These are phyloP conservation scores for Oryza officinalis DNA, from an alignment of 176 grass and related monocot genomes.

Conservation along the genomic window DNA sequence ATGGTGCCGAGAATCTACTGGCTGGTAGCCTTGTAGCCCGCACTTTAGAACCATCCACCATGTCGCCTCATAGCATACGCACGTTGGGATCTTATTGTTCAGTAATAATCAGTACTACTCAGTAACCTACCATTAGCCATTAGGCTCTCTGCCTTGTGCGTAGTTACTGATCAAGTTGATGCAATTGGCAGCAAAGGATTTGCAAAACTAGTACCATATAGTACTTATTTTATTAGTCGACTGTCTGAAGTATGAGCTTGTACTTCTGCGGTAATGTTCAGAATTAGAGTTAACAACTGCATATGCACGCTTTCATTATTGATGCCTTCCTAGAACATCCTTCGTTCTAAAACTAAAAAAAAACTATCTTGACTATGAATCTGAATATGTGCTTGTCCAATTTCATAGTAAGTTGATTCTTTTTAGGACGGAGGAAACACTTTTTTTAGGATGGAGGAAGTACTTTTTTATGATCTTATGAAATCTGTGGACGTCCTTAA, in stretches of 20 bases:
- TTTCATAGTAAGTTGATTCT: too few relatives aligned
- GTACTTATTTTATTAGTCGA: neutral
- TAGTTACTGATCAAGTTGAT: slow-evolving; percentile 9
- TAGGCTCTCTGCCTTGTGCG: neutral
- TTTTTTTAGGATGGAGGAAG: too few relatives aligned
- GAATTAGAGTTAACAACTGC: neutral
- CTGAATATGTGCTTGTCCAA: too few relatives aligned
- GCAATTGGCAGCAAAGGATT: neutral
- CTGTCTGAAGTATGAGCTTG: neutral
- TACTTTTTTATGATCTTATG: neutral
- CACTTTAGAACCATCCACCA: slow-evolving; percentile 43
- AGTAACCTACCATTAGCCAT: neutral
- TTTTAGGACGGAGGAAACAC: too few relatives aligned
- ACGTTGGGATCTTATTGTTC: neutral
- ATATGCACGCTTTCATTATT: slow-evolving; percentile 1
- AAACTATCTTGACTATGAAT: too few relatives aligned
- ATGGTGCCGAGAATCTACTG: slow-evolving; percentile 38
- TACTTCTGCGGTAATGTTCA: neutral
- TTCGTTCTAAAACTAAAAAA: too few relatives aligned
- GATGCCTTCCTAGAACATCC: neutral
- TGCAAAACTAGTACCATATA: neutral
- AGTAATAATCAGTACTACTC: too few relatives aligned
- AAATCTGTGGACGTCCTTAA: slow-evolving; percentile 2
- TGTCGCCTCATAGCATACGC: slow-evolving; percentile 10
- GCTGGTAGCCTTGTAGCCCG: slow-evolving; percentile 9